These are phyloP conservation scores for Penicillium sp. DNA, from an alignment of 2,329 filamentous ascomycete species.

Conservation along the genomic window DNA sequence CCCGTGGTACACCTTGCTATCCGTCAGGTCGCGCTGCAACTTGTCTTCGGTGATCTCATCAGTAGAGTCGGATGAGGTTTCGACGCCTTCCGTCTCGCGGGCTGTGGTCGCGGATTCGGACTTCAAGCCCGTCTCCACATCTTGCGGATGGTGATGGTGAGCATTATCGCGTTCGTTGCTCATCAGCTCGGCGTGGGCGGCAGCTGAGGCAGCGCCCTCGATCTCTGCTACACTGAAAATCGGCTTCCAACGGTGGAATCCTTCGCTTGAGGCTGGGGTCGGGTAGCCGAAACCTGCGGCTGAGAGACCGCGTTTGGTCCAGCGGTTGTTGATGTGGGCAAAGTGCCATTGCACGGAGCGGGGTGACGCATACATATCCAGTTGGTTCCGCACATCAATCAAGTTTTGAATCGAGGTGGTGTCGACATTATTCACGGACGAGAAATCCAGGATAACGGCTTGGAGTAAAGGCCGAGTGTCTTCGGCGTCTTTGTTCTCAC, in stretches of 20 bases:
- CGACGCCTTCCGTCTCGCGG: constrained; percentile 28
- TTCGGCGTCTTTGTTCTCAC: constrained; percentile 37
- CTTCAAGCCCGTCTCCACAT: constrained; percentile 33
- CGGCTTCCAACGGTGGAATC: constrained; percentile 74
- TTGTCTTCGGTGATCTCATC: constrained; percentile 31
- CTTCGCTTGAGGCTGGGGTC: constrained; percentile 48
- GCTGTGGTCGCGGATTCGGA: constrained; percentile 27
- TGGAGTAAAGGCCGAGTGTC: constrained; percentile 63
- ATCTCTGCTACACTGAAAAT: constrained; percentile 91
- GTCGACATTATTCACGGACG: constrained; percentile 87
- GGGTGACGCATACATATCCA: constrained; percentile 76
- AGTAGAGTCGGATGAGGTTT: constrained; percentile 27
- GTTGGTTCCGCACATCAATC: constrained; percentile 89
- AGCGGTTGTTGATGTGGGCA: constrained; percentile 85
- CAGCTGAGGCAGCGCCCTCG: constrained; percentile 64
- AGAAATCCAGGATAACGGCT: constrained; percentile 91
- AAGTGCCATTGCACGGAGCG: constrained; percentile 91
- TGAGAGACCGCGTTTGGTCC: constrained; percentile 86
- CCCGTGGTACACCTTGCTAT: constrained; percentile 44
- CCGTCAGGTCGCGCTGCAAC: constrained; percentile 43
- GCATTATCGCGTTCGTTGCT: constrained; percentile 50
- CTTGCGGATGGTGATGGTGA: constrained; percentile 14
- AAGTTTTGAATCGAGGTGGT: constrained; percentile 87
- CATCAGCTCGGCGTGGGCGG: constrained; percentile 59
- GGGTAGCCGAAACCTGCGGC: constrained; percentile 86